Evolutionary conservation across 176 grass and related monocot genomes (phyloP), one percentile per base, ranked within the genome.

Genomic region (Canna indica): DNA sequence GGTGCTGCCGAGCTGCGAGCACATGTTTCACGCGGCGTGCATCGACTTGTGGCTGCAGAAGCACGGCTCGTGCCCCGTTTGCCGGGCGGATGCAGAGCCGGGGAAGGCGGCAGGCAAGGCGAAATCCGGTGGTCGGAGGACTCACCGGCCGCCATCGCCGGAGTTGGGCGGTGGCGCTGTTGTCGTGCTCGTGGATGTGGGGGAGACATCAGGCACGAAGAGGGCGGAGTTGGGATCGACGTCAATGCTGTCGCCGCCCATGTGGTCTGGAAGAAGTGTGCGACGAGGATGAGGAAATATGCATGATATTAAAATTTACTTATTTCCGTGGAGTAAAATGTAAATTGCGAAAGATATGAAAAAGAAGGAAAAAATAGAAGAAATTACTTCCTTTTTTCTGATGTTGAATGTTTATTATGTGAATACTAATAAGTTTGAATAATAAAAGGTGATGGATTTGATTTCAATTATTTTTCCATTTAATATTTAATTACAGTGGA

Each of bases 21-120:
- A 95, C 68, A 7, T 74, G 50, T 90, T 95, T 42, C 90, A 87
- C 69, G 47, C 48, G 28, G 82, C 69, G 71, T 90, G 87, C 77
- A 54, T 90, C 39, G 91, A 90, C 54, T 20, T 83, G 35, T 95
- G 87, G 91, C 80, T 95, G 73, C 45, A 64, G 65, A 73, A 77
- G 7, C 67, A 78, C 64, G 73, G 71, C 34, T 77, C 91, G 38
- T 95, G 87, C 69, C 91, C 87, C 10, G 68, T 95, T 16, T 95
- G 87, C 72, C 84, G 84, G 12, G 61, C 56, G 11, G 85, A 87
- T 36, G 62, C 62, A 14, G 78, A 73, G 75, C 81, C 73, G 32
- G 71, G 59, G 81, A 32, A 31, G 17, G 46, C 39, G 7, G 77
- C 44, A 7, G 31, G 38, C 9, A 59, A 60, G 0, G 71, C 36